Percentiles rank a stretch among this genome's conserved stretches.
Conservation (phyloP, 805 yeast genomes). For the Ogataea philodendri region DNA sequence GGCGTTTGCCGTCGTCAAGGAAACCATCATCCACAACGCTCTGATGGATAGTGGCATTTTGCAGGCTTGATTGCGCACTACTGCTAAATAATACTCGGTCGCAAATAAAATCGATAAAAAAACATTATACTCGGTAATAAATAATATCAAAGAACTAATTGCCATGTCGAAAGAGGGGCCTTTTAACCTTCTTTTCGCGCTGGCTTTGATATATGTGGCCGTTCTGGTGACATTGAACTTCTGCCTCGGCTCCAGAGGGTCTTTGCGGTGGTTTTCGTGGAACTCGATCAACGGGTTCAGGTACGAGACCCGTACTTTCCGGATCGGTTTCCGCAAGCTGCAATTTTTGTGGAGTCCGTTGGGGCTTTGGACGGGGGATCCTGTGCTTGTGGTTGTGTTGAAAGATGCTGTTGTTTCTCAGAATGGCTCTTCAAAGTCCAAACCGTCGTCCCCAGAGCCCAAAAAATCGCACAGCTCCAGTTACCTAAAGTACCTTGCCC, state of each 20-base stretch:
- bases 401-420: neutral
- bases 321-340: conserved; percentile 17
- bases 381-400: conserved; percentile 2
- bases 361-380: conserved; percentile 12
- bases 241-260: conserved; percentile 19
- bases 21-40: conserved; percentile 54
- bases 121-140: neutral
- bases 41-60: conserved; percentile 56
- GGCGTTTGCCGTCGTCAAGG: conserved; percentile 64
- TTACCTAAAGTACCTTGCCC: neutral
- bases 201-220: conserved; percentile 10
- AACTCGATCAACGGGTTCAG: conserved; percentile 20
- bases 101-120: neutral
- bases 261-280: conserved; percentile 29
- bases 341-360: conserved; percentile 19
- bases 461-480: too few species aligned
- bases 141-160: neutral
- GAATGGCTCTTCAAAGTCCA: neutral
- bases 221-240: conserved; percentile 14
- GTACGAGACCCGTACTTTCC: conserved; percentile 7
- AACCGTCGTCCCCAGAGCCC: neutral
- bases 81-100: neutral
- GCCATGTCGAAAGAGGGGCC: conserved; percentile 2
- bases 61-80: conserved; percentile 22
- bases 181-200: conserved; percentile 5